Percentiles rank a stretch among this genome's conserved stretches.
phyloP scores from a whole-genome alignment of 306 rosid species.

The Prunus fruticosa region DNA sequence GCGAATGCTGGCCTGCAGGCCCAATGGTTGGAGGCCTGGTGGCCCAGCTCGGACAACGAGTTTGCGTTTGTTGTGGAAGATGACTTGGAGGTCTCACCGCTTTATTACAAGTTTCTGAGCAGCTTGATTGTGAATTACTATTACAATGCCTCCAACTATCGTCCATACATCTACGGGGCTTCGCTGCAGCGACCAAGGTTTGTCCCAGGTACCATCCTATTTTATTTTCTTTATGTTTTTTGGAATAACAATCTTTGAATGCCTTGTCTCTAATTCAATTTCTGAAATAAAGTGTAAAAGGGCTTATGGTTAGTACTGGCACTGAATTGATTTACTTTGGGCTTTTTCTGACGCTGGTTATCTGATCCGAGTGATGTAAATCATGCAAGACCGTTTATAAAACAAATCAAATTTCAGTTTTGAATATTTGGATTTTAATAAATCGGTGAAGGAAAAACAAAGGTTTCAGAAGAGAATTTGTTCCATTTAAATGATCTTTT shows the following conservation, averaged over 20 bases:
- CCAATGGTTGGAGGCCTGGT: constrained; percentile 99
- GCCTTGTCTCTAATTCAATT: neutral
- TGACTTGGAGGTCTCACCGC: constrained; percentile 85
- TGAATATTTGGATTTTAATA: neutral
- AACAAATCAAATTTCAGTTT: neutral
- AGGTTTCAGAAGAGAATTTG: neutral
- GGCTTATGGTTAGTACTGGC: neutral
- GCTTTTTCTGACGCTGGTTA: neutral
- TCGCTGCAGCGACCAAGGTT: constrained; percentile 96
- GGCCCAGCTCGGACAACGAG: constrained; percentile 83
- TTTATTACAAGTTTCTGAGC: constrained; percentile 71
- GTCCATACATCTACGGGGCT: constrained; percentile 76
- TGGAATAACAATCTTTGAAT: neutral
- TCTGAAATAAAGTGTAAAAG: neutral
- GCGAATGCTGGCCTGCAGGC: constrained; percentile 80
- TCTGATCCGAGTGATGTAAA: neutral
- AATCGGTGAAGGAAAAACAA: neutral
- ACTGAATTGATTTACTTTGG: neutral
- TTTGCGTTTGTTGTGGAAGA: constrained; percentile 84
- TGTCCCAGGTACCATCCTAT: constrained; percentile 88
- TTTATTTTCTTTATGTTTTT: neutral
- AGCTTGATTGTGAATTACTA: constrained; percentile 69
- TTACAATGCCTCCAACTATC: constrained; percentile 64
- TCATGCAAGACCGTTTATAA: neutral
- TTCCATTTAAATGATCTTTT: neutral